A percentile compares a stretch with the other conserved stretches of the same genome.
These are phyloP conservation scores for Marsdenia floribunda DNA, from an alignment of 257 asterid species.

Conservation along the genomic window DNA sequence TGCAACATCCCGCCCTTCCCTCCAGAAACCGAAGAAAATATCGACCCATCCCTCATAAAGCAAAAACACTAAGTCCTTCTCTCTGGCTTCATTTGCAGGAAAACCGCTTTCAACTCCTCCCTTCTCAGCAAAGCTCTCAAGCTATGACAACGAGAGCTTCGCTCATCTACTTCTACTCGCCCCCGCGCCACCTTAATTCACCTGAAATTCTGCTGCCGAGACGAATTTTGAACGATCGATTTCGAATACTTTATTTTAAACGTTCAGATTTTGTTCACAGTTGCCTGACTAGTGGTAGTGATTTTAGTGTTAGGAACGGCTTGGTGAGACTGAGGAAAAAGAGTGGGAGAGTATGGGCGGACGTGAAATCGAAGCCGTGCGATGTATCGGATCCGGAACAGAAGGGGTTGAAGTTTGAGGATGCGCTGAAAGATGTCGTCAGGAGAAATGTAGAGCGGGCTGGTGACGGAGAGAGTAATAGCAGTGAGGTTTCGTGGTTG, in stretches of 20 bases:
- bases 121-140: slow-evolving; percentile 18
- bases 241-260: slow-evolving; percentile 23
- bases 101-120: not conserved
- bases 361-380: slow-evolving; percentile 55
- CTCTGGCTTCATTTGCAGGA: not conserved
- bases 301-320: slow-evolving; percentile 13
- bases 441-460: slow-evolving; percentile 25
- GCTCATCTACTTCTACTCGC: slow-evolving; percentile 45
- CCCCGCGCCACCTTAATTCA: slow-evolving; percentile 38
- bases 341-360: slow-evolving; percentile 48
- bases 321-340: slow-evolving; percentile 22
- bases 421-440: slow-evolving; percentile 23
- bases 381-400: slow-evolving; percentile 43
- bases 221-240: slow-evolving; percentile 8
- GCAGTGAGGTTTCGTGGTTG: slow-evolving; percentile 49
- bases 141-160: slow-evolving; percentile 67
- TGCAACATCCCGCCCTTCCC: not conserved
- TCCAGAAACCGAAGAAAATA: not conserved
- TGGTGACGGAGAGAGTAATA: slow-evolving; percentile 7
- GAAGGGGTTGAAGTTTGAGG: slow-evolving; percentile 34
- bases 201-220: not conserved
- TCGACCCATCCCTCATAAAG: not conserved
- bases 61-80: not conserved
- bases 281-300: not conserved
- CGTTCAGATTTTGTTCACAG: not conserved